Percentiles rank a stretch among this genome's conserved stretches.
Conservation (phyloP, 2,329 filamentous ascomycete species). For the Fusarium gaditjirri region DNA sequence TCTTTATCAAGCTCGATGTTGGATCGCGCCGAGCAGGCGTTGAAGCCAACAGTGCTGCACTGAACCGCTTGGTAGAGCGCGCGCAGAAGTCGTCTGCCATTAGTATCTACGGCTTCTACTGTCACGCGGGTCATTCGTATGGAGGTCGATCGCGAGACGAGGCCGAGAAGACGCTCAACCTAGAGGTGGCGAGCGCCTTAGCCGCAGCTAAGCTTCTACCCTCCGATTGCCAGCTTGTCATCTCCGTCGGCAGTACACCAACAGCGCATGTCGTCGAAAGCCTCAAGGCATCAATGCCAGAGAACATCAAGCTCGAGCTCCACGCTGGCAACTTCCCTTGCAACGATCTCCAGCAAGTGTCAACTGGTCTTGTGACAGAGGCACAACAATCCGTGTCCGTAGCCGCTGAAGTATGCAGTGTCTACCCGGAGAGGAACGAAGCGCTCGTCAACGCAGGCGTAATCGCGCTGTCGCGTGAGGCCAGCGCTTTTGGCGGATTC, state of each 20-base stretch:
- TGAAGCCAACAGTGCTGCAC: constrained; percentile 38
- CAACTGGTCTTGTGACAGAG: constrained; percentile 47
- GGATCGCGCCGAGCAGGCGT: constrained; percentile 51
- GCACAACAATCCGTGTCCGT: constrained; percentile 48
- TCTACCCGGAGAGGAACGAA: constrained; percentile 53
- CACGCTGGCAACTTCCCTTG: constrained; percentile 53
- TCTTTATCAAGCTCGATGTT: constrained; percentile 53
- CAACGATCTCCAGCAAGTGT: constrained; percentile 54
- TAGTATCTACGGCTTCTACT: constrained; percentile 52
- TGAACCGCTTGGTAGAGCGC: constrained; percentile 43
- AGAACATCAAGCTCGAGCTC: constrained; percentile 50
- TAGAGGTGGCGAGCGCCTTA: constrained; percentile 48
- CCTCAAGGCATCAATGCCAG: constrained; percentile 45
- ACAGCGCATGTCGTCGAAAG: constrained; percentile 50
- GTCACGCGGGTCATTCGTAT: constrained; percentile 53
- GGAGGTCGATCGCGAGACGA: constrained; percentile 45
- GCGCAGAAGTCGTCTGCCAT: constrained; percentile 45
- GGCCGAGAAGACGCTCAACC: constrained; percentile 45
- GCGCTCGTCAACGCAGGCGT: constrained; percentile 52
- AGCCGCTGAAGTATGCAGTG: constrained; percentile 50
- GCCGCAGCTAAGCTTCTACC: constrained; percentile 46
- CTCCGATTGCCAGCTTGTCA: constrained; percentile 41
- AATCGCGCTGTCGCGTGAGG: constrained; percentile 50
- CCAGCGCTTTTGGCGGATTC: constrained; percentile 46
- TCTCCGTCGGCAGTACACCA: constrained; percentile 51